Percentiles rank a stretch among this genome's conserved stretches.
These are phyloP conservation scores for Coemansia sp. DNA, from an alignment of 192 early-diverging fungal genomes.

Conservation along the genomic window DNA sequence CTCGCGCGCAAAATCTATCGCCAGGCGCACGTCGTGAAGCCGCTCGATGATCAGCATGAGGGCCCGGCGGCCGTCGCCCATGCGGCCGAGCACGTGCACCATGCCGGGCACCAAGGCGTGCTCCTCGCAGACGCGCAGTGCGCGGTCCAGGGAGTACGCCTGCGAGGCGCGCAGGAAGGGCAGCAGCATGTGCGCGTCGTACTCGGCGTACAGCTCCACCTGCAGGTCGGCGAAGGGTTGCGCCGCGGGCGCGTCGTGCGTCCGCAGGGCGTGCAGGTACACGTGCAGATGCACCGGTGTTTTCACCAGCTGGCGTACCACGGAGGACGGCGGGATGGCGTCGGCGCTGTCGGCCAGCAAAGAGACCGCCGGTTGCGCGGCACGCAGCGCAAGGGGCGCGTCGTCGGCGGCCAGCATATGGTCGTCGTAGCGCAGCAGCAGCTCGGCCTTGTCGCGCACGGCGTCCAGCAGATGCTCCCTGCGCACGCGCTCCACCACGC, in stretches of 20 bases:
- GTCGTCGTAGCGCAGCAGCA: constrained; percentile 84
- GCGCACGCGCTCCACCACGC: constrained; percentile 74
- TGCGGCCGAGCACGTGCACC: constrained; percentile 94
- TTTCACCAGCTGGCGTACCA: constrained; percentile 68
- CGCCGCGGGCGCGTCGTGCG: constrained; percentile 54
- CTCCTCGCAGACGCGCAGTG: constrained; percentile 70
- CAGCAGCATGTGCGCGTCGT: constrained; percentile 68
- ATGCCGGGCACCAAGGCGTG: constrained; percentile 93
- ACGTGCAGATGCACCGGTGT: constrained; percentile 70
- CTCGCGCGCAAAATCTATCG: constrained; percentile 98
- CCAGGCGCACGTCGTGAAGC: constrained; percentile 86
- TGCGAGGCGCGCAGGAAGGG: constrained; percentile 82
- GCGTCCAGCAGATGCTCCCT: constrained; percentile 83
- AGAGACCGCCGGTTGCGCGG: constrained; percentile 60
- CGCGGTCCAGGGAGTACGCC: constrained; percentile 74
- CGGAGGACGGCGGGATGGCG: constrained; percentile 63
- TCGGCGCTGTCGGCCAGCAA: constrained; percentile 84
- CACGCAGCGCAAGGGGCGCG: constrained; percentile 31
- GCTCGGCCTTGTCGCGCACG: constrained; percentile 71
- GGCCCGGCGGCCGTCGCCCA: constrained; percentile 94
- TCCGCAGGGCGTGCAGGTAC: constrained; percentile 90
- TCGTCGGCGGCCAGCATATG: constrained; percentile 17
- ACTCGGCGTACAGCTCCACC: constrained; percentile 91
- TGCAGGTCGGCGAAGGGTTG: constrained; percentile 74
- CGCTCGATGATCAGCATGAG: constrained; percentile 91